phyloP scores from a whole-genome alignment of 2,329 filamentous ascomycete species.

The Didymella pomorum region DNA sequence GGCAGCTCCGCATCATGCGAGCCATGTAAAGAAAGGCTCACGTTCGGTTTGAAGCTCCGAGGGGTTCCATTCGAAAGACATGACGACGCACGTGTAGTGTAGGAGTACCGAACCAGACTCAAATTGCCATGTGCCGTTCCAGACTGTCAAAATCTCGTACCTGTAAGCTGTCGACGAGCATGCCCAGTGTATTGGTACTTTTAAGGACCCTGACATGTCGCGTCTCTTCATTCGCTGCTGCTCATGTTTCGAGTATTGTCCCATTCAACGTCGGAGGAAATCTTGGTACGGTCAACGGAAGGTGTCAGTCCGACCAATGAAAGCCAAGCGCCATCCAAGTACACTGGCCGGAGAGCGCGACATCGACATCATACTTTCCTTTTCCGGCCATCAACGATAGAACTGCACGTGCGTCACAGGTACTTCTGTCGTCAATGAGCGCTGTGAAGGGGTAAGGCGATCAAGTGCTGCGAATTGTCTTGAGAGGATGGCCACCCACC shows the following conservation, averaged over 20 bases:
- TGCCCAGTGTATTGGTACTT: background rate
- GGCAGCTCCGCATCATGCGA: background rate
- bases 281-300: conserved; percentile 11
- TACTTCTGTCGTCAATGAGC: background rate
- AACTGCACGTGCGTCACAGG: background rate
- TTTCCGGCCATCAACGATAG: conserved; percentile 1
- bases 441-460: background rate
- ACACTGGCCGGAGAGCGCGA: background rate
- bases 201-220: background rate
- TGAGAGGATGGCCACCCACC: background rate
- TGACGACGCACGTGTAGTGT: background rate
- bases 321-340: background rate
- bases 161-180: background rate
- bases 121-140: background rate
- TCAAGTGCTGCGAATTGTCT: background rate
- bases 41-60: background rate
- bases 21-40: background rate
- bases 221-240: background rate
- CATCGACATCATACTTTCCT: conserved; percentile 14
- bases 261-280: background rate
- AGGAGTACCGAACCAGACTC: background rate
- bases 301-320: conserved; percentile 10
- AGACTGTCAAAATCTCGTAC: background rate
- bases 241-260: background rate
- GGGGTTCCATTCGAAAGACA: background rate